Base-by-base conservation (phyloP, 176 grass and related monocot species). In the Aegilops umbellulata region DNA sequence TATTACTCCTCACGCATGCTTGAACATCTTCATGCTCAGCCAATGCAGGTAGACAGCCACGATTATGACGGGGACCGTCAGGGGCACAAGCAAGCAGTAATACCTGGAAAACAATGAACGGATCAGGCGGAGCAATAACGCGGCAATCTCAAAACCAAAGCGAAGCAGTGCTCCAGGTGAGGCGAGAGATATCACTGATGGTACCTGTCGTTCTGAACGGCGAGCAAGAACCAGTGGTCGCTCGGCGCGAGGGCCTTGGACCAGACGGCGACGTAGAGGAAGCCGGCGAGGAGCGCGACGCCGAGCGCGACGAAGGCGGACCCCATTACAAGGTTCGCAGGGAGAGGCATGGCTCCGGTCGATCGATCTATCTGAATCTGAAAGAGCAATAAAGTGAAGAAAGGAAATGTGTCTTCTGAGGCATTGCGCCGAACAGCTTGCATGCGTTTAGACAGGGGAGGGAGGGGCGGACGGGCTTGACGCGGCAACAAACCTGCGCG, bases 11-110 rank as follows among this genome's bases (percentile, higher is more conserved):
- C 73, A 94, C 7, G 93, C 93, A 76, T 95, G 95, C 41, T 98
- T 98, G 66, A 93, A 93, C 88, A 98, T 90, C 78, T 98, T 90
- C 91, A 98, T 95, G 87, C 87, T 92, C 32, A 95, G 89, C 95
- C 93, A 95, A 62, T 95, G 93, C 35, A 95, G 80, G 60, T 92
- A 98, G 26, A 98, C 91, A 46, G 77, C 83, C 65, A 90, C 76
- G 19, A 95, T 35, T 71, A 93, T 84, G 7, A 98, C 77, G 31
- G 93, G 95, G 77, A 95, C 64, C 8, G 95, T 92, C 83, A 97
- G 73, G 3, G 95, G 93, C n/a, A 93, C 83, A 47, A 95, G 85
- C 73, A 98, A 60, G 78, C 93, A 95, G 86, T 93, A 95, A 65
- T 98, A 95, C 85, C 93, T 98, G 84, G 4, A 67, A 88, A 77